Evolutionary conservation across 2,329 filamentous ascomycete species (phyloP).

Genomic region (Escovopsis sp.): DNA sequence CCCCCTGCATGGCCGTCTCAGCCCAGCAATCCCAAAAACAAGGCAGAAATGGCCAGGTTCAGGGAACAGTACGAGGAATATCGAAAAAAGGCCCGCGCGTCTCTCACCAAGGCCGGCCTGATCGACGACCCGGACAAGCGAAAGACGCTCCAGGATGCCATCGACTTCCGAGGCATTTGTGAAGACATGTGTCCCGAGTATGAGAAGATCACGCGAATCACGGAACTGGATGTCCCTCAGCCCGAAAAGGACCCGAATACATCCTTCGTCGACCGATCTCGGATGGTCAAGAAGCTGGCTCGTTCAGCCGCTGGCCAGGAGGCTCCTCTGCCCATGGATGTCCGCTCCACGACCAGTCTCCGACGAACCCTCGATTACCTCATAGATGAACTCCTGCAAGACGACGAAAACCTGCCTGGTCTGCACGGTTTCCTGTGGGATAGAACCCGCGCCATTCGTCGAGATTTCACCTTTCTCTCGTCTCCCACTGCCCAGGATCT

Average conservation of each 20-base stretch:
- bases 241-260: slow-evolving; percentile 37
- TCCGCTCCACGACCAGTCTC: slow-evolving; percentile 44
- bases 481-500: slow-evolving; percentile 42
- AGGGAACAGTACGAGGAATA: slow-evolving; percentile 43
- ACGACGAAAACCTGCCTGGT: slow-evolving; percentile 37
- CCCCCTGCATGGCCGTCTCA: slow-evolving; percentile 42
- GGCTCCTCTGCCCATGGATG: slow-evolving; percentile 52
- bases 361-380: slow-evolving; percentile 48
- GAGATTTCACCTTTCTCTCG: slow-evolving; percentile 55
- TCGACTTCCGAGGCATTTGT: slow-evolving; percentile 53
- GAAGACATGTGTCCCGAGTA: slow-evolving; percentile 57
- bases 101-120: slow-evolving; percentile 42
- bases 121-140: slow-evolving; percentile 52
- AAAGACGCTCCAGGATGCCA: slow-evolving; percentile 46
- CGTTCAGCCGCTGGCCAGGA: slow-evolving; percentile 55
- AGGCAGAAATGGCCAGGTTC: slow-evolving; percentile 37
- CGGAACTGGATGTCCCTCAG: slow-evolving; percentile 41
- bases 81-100: slow-evolving; percentile 39
- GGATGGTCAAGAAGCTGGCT: slow-evolving; percentile 54
- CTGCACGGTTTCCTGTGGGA: slow-evolving; percentile 55
- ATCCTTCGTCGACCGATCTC: slow-evolving; percentile 30
- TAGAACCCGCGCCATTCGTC: slow-evolving; percentile 49
- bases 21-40: slow-evolving; percentile 36
- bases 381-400: slow-evolving; percentile 40
- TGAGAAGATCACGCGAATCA: slow-evolving; percentile 48